These are phyloP conservation scores for Globomyces sp. DNA, from an alignment of 371 early-diverging fungal species.

Conservation along the genomic window DNA sequence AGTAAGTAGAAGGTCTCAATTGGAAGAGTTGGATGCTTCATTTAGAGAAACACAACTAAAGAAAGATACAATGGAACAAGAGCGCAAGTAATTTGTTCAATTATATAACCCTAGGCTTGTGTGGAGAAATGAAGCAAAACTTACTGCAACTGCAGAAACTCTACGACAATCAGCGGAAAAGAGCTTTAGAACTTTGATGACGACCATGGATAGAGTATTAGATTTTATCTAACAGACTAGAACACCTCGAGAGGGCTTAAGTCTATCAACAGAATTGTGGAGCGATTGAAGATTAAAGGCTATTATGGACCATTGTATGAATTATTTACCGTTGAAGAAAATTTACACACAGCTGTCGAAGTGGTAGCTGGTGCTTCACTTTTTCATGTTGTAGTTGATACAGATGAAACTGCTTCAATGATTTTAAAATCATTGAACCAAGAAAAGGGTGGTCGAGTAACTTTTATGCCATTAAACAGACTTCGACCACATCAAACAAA, in stretches of 20 bases:
- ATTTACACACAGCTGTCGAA: slow-evolving; percentile 86
- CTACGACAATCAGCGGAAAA: slow-evolving; percentile 72
- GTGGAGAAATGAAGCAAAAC: slow-evolving; percentile 89
- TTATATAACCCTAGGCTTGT: slow-evolving; percentile 26
- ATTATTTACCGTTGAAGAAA: slow-evolving; percentile 83
- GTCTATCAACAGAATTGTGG: slow-evolving; percentile 66
- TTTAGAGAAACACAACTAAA: slow-evolving; percentile 41
- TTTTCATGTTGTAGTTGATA: slow-evolving; percentile 97
- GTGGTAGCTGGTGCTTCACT: slow-evolving; percentile 85
- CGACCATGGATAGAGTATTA: slow-evolving; percentile 73
- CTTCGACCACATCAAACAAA: slow-evolving; percentile 50
- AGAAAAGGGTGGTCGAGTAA: slow-evolving; percentile 82
- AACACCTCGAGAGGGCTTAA: slow-evolving; percentile 72
- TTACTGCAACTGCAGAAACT: slow-evolving; percentile 66
- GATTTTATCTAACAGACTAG: slow-evolving; percentile 26
- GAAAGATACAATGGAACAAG: slow-evolving; percentile 67
- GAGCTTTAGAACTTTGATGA: slow-evolving; percentile 67
- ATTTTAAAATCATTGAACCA: slow-evolving; percentile 74
- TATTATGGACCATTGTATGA: slow-evolving; percentile 92
- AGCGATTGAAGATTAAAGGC: slow-evolving; percentile 58
- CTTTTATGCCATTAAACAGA: slow-evolving; percentile 96
- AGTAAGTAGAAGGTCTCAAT: slow-evolving; percentile 16
- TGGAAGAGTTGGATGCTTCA: slow-evolving; percentile 24
- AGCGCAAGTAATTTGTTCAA: slow-evolving; percentile 53
- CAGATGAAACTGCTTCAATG: slow-evolving; percentile 81